These are phyloP conservation scores for Diaporthe eres DNA, from an alignment of 2,329 filamentous ascomycete genomes.

Conservation along the genomic window DNA sequence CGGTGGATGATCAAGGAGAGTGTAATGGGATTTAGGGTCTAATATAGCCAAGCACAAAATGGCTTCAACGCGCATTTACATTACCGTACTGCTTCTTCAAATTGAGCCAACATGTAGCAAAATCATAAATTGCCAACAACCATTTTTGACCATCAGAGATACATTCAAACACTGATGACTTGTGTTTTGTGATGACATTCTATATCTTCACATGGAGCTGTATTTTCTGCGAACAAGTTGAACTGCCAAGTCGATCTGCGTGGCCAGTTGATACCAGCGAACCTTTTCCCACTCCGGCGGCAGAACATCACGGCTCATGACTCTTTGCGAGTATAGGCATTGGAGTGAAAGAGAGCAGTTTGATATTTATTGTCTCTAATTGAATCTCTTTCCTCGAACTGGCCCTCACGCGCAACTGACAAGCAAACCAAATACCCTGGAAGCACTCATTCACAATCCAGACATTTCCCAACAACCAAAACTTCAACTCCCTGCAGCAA, in stretches of 20 bases:
- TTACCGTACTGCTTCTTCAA: neutral
- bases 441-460: neutral
- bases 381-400: neutral
- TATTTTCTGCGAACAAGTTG: too few relatives aligned
- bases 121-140: neutral
- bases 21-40: neutral
- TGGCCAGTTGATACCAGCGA: too few relatives aligned
- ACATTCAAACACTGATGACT: neutral
- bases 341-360: neutral
- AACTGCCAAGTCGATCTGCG: too few relatives aligned
- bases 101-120: neutral
- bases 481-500: neutral
- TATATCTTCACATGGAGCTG: too few relatives aligned
- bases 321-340: neutral
- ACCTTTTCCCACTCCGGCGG: neutral
- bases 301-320: neutral
- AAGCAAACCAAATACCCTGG: neutral
- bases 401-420: neutral
- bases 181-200: too few relatives aligned
- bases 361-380: neutral
- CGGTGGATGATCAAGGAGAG: neutral
- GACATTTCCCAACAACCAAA: neutral
- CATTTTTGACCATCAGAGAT: neutral
- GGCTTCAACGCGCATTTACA: neutral
- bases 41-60: accelerated